Base-by-base conservation (phyloP, 2,329 filamentous ascomycete species). In the Albifimbria verrucaria region DNA sequence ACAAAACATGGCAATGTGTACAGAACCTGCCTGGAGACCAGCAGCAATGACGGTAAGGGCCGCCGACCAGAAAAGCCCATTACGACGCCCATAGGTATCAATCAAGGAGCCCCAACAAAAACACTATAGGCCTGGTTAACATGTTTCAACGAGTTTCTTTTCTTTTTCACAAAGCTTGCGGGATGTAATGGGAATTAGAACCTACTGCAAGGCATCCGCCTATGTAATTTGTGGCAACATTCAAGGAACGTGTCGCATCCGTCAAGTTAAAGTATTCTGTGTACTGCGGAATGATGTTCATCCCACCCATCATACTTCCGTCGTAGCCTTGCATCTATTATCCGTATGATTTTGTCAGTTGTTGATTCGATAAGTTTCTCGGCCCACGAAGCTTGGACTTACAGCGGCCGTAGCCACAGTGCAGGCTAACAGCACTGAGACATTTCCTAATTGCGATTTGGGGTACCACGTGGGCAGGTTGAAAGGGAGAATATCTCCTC, bases 251-350 rank as follows among this genome's bases (percentile, higher is more conserved):
- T 0, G 79, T 81, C 0, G 75, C 74, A 1, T 75, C 61, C 20
- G 66, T 81, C 5, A 82, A 70, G 6, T 73, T 55, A 65, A 83
- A 82, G 61, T 82, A 83, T 44, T 78, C 69, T 0, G 71, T 75
- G 60, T 83, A 83, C 1, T 72, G 74, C 0, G 78, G 77, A 7
- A 83, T 61, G 54, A 83, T 82, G 54, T 81, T 80, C 36, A 84
- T 70, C 0, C 76, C 77, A 52, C 81, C 81, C 63, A 81, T 66
- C 70, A 81, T 77, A 3, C 74, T 77, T 10, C 72, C 72, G 55
- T 77, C 74, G 53, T 75, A 73, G 36, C 70, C 66, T 23, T 52
- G 45, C 22, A 58, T 59, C 11, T 52, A 28, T 15, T 3, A 4
- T 26, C 24, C 17, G 28, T 48, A 39, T 39, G 11, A 39, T 15